phyloP scores from a whole-genome alignment of 768 basidiomycete species.

The Fibroporia radiculosa region DNA sequence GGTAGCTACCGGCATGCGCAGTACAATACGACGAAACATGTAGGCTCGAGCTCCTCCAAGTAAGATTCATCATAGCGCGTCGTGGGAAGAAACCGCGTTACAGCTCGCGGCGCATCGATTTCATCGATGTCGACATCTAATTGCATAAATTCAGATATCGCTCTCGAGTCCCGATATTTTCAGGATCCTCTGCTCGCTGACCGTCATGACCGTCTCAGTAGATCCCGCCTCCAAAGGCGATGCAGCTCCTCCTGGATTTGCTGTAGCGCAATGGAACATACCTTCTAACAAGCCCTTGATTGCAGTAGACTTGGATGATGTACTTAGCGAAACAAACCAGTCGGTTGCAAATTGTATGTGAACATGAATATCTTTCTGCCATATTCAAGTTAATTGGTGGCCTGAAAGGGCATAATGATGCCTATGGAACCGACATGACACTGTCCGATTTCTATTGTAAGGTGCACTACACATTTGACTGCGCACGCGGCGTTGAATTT shows the following conservation, averaged over 20 bases:
- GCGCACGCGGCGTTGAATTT: neutral
- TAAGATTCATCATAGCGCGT: too few species aligned
- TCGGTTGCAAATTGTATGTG: conserved; percentile 48
- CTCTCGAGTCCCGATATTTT: neutral
- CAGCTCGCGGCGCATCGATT: too few species aligned
- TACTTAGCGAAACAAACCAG: conserved; percentile 55
- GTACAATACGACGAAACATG: too few species aligned
- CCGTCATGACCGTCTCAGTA: conserved; percentile 15
- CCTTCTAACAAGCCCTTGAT: conserved; percentile 32
- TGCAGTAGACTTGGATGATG: conserved; percentile 64
- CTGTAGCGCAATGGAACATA: neutral
- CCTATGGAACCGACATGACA: conserved; percentile 48
- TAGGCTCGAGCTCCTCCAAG: too few species aligned
- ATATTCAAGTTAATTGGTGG: too few species aligned
- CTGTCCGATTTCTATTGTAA: conserved; percentile 54
- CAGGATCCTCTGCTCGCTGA: neutral
- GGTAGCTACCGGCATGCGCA: too few species aligned
- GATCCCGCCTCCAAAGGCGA: conserved; percentile 10
- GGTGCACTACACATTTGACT: conserved; percentile 9
- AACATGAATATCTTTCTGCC: conserved; percentile 1
- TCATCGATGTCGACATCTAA: too few species aligned
- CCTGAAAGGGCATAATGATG: conserved; percentile 69
- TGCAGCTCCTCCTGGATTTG: neutral
- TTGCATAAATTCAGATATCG: too few species aligned
- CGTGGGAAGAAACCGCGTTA: too few species aligned